Conservation (phyloP, 1,139 yeast species). For the Pichia sp. region DNA sequence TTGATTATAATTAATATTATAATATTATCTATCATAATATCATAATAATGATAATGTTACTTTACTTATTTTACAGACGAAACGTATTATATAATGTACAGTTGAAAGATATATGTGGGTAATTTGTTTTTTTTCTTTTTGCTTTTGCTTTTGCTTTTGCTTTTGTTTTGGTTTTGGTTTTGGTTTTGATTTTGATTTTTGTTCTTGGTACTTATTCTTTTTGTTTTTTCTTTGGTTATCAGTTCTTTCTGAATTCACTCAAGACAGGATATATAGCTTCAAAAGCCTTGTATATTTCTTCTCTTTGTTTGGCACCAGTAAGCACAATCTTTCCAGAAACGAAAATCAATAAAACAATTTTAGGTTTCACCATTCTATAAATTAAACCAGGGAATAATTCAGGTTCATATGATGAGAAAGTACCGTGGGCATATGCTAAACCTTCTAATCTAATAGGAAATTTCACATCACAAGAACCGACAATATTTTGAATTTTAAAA, state of each 20-base stretch:
- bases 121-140: too few relatives aligned
- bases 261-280: slow-evolving; percentile 97
- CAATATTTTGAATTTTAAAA: slow-evolving; percentile 95
- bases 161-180: too few relatives aligned
- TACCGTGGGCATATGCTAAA: slow-evolving; percentile 95
- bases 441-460: slow-evolving; percentile 98
- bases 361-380: slow-evolving; percentile 99
- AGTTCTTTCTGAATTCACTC: slow-evolving; percentile 92
- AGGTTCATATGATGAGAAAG: slow-evolving; percentile 98
- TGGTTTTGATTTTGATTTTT: too few relatives aligned
- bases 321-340: slow-evolving; percentile 96
- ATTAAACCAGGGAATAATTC: slow-evolving; percentile 97
- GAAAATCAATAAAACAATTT: slow-evolving; percentile 88
- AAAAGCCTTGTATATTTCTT: slow-evolving; percentile 95
- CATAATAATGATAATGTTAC: too few relatives aligned
- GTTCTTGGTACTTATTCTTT: too few relatives aligned
- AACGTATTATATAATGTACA: too few relatives aligned
- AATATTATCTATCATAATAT: too few relatives aligned
- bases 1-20: too few relatives aligned
- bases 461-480: slow-evolving; percentile 97
- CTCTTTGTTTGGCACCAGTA: slow-evolving; percentile 99
- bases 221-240: slow-evolving; percentile 5
- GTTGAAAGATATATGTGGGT: too few relatives aligned
- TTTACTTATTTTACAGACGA: too few relatives aligned
- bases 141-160: too few relatives aligned